Base-by-base conservation (phyloP, 805 yeast species). In the Candida koratica region DNA sequence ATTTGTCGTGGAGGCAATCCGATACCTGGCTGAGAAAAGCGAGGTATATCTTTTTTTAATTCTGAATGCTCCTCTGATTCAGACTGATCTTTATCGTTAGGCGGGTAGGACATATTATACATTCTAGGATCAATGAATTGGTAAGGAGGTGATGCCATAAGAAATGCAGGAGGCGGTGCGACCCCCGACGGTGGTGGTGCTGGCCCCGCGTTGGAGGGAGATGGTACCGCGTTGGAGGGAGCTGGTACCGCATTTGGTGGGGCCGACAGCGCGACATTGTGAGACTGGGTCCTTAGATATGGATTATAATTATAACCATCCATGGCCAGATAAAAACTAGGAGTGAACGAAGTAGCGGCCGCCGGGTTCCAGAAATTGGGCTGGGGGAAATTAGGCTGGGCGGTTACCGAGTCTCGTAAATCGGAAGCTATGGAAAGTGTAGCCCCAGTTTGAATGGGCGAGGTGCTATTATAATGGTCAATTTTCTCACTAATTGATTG, bases 401-500 rank as follows among this genome's bases (percentile, higher is more conserved):
- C 14, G 12, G 17, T 17, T 17, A 11, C 6, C 11, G 23, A 24
- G 26, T 38, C 37, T 24, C 34, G 38, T 38, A 52, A 41, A 34
- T 63, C 69, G 5, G 64, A 49, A 18, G 47, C 38, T 5, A 54
- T 46, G 7, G 67, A 51, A 36, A 66, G 52, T 2, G 61, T 51
- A 5, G 71, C 71, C 37, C 55, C 55, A 3, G 69, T 61, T 45
- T 65, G 77, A 40, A 59, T 66, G 13, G 74, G 74, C 17, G 75
- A 67, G 43, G 52, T 58, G 30, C 46, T 57, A 47, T 65, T 71
- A 43, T 78, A 79, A 42, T 63, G 73, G 51, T 80, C 85, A 38
- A 80, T 73, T 51, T 78, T 79, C 42, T 80, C 85, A 43, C 77
- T 69, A 37, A 76, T 73, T 0, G 78, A 71, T 47, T 73, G 79